These are phyloP conservation scores for Candida dendrica DNA, from an alignment of 805 yeast species.

Conservation along the genomic window DNA sequence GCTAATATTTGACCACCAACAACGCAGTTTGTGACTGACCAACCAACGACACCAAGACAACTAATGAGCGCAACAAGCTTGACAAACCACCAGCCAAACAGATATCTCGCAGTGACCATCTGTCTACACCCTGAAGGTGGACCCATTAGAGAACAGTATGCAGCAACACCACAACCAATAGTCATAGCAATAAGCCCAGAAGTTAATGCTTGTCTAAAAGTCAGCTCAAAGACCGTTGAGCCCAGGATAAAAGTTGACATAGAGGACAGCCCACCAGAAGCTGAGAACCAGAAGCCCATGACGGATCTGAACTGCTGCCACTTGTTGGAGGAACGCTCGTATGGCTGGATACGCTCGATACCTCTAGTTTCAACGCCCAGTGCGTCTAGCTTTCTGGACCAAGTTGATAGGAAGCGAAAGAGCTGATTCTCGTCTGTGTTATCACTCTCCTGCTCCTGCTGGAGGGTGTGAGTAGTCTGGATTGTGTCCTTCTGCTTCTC, in stretches of 20 bases:
- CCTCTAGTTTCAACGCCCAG: slow-evolving; percentile 73
- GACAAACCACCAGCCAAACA: slow-evolving; percentile 84
- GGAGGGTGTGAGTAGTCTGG: not conserved
- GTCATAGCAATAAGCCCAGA: slow-evolving; percentile 58
- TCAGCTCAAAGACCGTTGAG: slow-evolving; percentile 61
- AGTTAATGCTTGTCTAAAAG: slow-evolving; percentile 55
- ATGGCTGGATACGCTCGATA: slow-evolving; percentile 64
- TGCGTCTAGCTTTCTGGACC: slow-evolving; percentile 31
- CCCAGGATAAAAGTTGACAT: slow-evolving; percentile 81
- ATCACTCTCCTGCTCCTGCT: too few species aligned
- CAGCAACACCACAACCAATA: slow-evolving; percentile 72
- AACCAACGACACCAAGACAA: slow-evolving; percentile 76
- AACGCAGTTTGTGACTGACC: slow-evolving; percentile 89
- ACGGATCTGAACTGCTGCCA: slow-evolving; percentile 36
- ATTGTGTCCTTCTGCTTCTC: not conserved
- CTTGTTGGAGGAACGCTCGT: slow-evolving; percentile 45
- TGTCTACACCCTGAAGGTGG: slow-evolving; percentile 87
- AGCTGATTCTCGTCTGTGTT: too few species aligned
- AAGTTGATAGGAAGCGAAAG: not conserved
- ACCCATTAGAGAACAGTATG: slow-evolving; percentile 81
- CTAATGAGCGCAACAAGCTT: slow-evolving; percentile 67
- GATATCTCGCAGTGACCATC: slow-evolving; percentile 73
- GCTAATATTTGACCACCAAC: slow-evolving; percentile 81
- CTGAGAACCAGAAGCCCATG: slow-evolving; percentile 75
- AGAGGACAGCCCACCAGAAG: slow-evolving; percentile 82